Evolutionary conservation across 495 filamentous ascomycete species (phyloP).

Genomic region (Tuber indicum): DNA sequence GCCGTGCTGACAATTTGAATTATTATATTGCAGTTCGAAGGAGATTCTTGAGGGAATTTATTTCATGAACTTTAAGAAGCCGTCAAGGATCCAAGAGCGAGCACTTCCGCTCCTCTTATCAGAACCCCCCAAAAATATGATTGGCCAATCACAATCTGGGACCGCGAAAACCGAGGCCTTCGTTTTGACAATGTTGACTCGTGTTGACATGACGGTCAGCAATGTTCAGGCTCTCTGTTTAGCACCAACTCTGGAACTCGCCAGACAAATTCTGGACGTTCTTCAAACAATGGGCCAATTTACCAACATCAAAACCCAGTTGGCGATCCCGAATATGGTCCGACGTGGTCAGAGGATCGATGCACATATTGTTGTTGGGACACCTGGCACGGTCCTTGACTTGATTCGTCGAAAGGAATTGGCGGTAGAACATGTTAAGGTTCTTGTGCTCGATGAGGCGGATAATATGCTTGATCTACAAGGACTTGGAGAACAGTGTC

Average conservation of each 20-base stretch:
- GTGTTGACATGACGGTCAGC: slow-evolving; percentile 62
- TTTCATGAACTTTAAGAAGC: slow-evolving; percentile 80
- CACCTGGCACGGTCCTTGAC: no score
- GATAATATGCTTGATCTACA: no score
- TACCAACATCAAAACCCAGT: no score
- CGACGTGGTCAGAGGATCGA: no score
- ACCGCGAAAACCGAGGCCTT: slow-evolving; percentile 98
- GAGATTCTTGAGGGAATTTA: slow-evolving; percentile 50
- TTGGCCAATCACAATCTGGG: slow-evolving; percentile 95
- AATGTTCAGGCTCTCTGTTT: slow-evolving; percentile 81
- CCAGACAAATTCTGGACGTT: slow-evolving; percentile 86
- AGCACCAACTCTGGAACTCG: slow-evolving; percentile 88
- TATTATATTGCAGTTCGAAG: slow-evolving; percentile 38
- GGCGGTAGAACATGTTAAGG: no score
- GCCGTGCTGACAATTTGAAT: background rate
- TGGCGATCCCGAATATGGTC: no score
- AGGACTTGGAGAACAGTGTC: no score
- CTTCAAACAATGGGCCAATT: slow-evolving; percentile 74
- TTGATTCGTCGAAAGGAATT: no score
- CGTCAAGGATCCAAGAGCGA: slow-evolving; percentile 93
- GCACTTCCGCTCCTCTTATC: slow-evolving; percentile 84
- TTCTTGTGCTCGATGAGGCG: no score
- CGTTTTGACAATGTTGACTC: slow-evolving; percentile 78
- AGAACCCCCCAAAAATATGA: slow-evolving; percentile 81
- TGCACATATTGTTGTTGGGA: no score